Base-by-base conservation (phyloP, 169 alveolate species). In the Plasmodium billcollinsi region DNA sequence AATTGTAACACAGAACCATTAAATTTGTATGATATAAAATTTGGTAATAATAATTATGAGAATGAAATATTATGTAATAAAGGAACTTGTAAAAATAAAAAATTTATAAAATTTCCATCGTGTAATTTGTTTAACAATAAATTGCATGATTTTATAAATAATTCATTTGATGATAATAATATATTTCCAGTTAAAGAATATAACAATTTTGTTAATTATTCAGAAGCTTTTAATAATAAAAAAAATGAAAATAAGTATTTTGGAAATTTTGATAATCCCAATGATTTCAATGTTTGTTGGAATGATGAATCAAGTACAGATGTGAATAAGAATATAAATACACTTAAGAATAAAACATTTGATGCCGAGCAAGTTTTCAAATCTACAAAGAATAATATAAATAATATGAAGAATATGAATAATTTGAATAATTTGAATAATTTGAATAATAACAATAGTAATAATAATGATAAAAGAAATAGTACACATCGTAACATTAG, bases 71-170 rank as follows among this genome's bases (percentile, higher is more conserved):
- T n/a, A 52, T 2, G 33, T 2, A 74, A 61, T 74, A 24, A 74
- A 20, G 63, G 63, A 26, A 20, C 58, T 2, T 4, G 45, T 3
- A 74, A 58, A 24, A 29, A 66, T 21, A 73, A 45, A 18, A 39
- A 39, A 26, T 74, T 59, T 29, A 61, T 61, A 52, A 47, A 74
- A 21, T 52, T 26, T 18, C 33, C 74, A n/a, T 61, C 88, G 14
- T 61, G 66, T 6, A 74, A 74, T 45, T 74, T 74, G 39, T n/a
- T 47, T 21, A 61, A 29, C 59, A 74, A 54, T 24, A 59, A 74
- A n/a, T 61, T 26, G 7, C 39, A 61, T 61, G 88, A 15, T 15
- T 24, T 49, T 67, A 15, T 20, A 14, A 74, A 61, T 14, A 74
- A 74, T 15, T 14, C 61, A 14, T 61, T 74, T 74, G 43, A 14